Conservation (phyloP, 257 asterid species). For the Solanum chiquidenum region DNA sequence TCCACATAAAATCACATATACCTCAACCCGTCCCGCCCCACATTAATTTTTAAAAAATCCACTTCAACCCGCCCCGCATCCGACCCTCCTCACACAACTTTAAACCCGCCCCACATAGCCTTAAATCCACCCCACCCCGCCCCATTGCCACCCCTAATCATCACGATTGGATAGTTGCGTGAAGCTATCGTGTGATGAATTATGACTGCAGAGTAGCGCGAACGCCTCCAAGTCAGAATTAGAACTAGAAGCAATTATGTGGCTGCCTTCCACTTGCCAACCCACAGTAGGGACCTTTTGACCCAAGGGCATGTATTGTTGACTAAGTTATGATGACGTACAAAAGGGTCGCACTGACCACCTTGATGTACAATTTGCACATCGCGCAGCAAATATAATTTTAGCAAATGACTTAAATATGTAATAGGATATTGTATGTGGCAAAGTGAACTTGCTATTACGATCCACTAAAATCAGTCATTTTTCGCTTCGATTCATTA, state of each 20-base stretch:
- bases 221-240: neutral
- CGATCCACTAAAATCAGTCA: neutral
- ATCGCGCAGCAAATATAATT: too few species aligned
- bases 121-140: too few species aligned
- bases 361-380: neutral
- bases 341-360: neutral
- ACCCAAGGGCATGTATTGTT: neutral
- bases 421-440: neutral
- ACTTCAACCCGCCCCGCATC: too few species aligned
- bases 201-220: neutral
- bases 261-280: neutral
- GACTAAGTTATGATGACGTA: neutral
- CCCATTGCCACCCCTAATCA: too few species aligned
- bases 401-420: neutral
- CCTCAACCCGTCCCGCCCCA: too few species aligned
- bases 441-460: accelerated
- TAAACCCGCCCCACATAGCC: too few species aligned
- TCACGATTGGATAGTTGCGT: too few species aligned
- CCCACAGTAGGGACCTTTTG: neutral
- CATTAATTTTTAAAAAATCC: too few species aligned
- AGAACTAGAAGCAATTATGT: neutral
- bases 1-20: too few species aligned
- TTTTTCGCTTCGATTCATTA: neutral
- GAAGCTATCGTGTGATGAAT: too few species aligned
- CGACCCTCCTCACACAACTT: too few species aligned